Conservation (phyloP, 2,329 filamentous ascomycete genomes). For the Dothideomycetes sp. region DNA sequence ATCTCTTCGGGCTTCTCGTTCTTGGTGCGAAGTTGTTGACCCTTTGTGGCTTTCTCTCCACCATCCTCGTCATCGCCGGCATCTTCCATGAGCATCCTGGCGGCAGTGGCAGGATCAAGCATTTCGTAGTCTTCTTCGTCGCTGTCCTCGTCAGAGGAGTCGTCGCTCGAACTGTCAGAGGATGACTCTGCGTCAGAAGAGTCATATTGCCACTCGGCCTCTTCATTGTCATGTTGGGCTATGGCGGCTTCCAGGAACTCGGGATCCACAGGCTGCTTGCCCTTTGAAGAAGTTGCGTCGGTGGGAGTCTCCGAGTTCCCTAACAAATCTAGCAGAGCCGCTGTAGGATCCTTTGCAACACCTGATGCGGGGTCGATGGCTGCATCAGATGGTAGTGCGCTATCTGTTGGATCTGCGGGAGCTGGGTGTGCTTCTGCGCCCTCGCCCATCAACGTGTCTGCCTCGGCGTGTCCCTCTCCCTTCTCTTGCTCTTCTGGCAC, state of each 20-base stretch:
- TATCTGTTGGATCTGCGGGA: neutral
- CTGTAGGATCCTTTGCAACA: neutral
- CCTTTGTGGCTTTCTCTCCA: constrained; percentile 37
- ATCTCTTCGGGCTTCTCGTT: constrained; percentile 56
- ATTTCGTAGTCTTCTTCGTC: constrained; percentile 57
- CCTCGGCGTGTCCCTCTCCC: too few species aligned
- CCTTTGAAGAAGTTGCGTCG: neutral
- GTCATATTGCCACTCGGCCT: constrained; percentile 72
- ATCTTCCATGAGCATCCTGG: constrained; percentile 72
- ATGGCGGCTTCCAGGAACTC: constrained; percentile 35
- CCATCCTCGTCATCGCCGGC: constrained; percentile 69
- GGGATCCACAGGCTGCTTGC: constrained; percentile 21
- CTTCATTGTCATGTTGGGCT: constrained; percentile 35
- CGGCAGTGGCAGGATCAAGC: constrained; percentile 71
- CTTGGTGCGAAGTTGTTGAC: constrained; percentile 57
- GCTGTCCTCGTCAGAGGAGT: constrained; percentile 40
- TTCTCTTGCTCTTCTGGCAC: too few species aligned
- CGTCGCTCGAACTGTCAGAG: constrained; percentile 28
- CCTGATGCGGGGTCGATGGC: too few species aligned
- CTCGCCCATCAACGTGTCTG: too few species aligned
- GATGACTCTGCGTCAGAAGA: constrained; percentile 51
- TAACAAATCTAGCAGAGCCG: constrained; percentile 3
- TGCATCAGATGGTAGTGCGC: neutral
- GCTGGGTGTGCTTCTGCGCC: neutral
- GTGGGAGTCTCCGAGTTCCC: neutral